Conservation (phyloP, 163 green algal genomes). For the Botryococcus braunii region DNA sequence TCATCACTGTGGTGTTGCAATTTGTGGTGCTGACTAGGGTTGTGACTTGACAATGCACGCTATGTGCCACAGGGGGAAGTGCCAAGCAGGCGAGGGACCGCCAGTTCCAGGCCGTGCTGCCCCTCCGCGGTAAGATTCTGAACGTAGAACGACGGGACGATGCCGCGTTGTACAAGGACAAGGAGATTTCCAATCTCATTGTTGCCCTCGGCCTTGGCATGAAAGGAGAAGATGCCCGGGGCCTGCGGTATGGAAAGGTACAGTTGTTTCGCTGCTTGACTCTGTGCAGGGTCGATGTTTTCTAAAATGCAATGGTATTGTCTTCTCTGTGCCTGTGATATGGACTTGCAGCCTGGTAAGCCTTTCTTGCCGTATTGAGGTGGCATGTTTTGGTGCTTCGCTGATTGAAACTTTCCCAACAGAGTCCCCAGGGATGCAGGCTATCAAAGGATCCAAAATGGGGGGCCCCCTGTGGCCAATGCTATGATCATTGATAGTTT, state of each 20-base stretch:
- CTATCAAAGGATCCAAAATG: too few species aligned
- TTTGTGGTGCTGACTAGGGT: too few species aligned
- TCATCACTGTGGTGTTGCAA: too few species aligned
- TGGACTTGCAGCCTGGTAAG: too few species aligned
- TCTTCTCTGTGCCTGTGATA: neutral
- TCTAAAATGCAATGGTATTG: neutral
- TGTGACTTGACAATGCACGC: too few species aligned
- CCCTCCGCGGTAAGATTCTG: slow-evolving; percentile 96
- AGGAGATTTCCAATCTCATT: slow-evolving; percentile 89
- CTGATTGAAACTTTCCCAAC: too few species aligned
- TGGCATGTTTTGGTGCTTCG: too few species aligned
- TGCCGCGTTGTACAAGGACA: slow-evolving; percentile 88
- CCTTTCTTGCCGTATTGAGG: too few species aligned
- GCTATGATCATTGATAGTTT: too few species aligned
- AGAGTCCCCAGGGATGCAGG: too few species aligned
- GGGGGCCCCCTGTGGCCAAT: too few species aligned
- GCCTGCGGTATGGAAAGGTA: slow-evolving; percentile 72
- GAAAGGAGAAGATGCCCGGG: slow-evolving; percentile 37
- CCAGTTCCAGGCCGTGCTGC: slow-evolving; percentile 78
- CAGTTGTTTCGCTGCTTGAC: neutral
- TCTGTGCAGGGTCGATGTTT: neutral
- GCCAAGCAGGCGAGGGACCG: slow-evolving; percentile 93
- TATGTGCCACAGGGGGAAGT: slow-evolving; percentile 64
- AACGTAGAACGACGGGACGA: slow-evolving; percentile 90
- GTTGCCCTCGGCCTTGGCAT: slow-evolving; percentile 83